These are phyloP conservation scores for Daldinia concentrica DNA, from an alignment of 495 filamentous ascomycete species.

Conservation along the genomic window DNA sequence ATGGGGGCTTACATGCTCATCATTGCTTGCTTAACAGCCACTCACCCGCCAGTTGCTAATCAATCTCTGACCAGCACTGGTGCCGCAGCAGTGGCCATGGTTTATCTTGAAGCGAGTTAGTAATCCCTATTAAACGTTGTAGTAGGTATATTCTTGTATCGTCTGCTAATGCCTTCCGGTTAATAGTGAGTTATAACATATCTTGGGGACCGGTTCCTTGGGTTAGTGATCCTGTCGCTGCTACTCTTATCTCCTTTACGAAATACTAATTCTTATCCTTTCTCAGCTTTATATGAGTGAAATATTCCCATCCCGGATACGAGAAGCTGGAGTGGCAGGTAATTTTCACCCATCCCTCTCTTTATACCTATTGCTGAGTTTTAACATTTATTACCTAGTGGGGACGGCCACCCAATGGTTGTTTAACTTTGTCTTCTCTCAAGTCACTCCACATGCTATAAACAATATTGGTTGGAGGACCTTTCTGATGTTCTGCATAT, in stretches of 20 bases:
- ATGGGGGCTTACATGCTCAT: slow-evolving; percentile 50
- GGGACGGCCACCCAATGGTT: slow-evolving; percentile 64
- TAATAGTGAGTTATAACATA: slow-evolving; percentile 55
- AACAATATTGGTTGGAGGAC: slow-evolving; percentile 61
- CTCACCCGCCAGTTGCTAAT: slow-evolving; percentile 52
- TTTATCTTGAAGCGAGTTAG: slow-evolving; percentile 57
- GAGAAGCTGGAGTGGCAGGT: slow-evolving; percentile 55
- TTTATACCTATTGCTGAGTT: no score
- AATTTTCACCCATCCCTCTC: neutral
- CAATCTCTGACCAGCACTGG: slow-evolving; percentile 46
- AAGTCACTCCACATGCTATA: slow-evolving; percentile 62
- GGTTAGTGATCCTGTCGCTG: slow-evolving; percentile 24
- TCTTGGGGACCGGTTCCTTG: slow-evolving; percentile 63
- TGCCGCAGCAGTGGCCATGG: slow-evolving; percentile 61
- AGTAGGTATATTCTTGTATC: neutral
- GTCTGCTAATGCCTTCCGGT: neutral
- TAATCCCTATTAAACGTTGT: neutral
- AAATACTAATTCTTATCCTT: no score
- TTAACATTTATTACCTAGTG: slow-evolving; percentile 39
- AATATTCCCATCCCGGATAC: slow-evolving; percentile 63
- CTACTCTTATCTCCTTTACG: neutral
- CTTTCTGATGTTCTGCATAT: slow-evolving; percentile 66
- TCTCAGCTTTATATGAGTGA: slow-evolving; percentile 57
- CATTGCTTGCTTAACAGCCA: slow-evolving; percentile 47
- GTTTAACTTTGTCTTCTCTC: slow-evolving; percentile 65